phyloP scores from a whole-genome alignment of 2,329 filamentous ascomycete species.

The Tolypocladium endophyticum region DNA sequence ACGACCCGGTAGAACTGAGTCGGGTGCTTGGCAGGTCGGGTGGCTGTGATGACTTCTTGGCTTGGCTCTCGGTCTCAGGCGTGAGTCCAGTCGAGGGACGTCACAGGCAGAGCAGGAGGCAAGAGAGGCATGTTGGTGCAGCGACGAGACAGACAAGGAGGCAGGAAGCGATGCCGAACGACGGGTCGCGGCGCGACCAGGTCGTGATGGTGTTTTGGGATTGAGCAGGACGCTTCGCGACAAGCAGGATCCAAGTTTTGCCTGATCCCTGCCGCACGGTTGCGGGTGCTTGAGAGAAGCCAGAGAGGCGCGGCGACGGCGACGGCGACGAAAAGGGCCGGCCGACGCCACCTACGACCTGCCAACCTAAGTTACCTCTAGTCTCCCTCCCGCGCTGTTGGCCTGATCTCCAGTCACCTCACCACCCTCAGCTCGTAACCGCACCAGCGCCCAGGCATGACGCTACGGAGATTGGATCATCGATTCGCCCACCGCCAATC shows the following conservation, averaged over 20 bases:
- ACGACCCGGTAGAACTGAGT: neutral
- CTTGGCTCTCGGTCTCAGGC: constrained; percentile 6
- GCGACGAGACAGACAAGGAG: neutral
- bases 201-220: neutral
- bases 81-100: constrained; percentile 14
- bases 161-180: neutral
- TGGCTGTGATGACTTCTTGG: neutral
- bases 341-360: neutral
- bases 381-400: neutral
- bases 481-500: neutral
- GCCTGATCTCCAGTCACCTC: neutral
- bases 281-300: neutral
- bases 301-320: too few species aligned
- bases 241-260: neutral
- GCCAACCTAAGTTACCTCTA: too few species aligned
- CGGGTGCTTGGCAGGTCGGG: neutral
- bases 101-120: constrained; percentile 4
- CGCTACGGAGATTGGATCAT: neutral
- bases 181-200: neutral
- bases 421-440: neutral
- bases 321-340: neutral
- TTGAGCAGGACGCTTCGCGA: neutral
- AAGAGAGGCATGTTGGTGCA: constrained; percentile 10
- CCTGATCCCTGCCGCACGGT: neutral
- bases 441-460: neutral